Evolutionary conservation across 2,329 filamentous ascomycete species (phyloP), one percentile per base, ranked within the genome.

Genomic region (Colletotrichum tabaci): DNA sequence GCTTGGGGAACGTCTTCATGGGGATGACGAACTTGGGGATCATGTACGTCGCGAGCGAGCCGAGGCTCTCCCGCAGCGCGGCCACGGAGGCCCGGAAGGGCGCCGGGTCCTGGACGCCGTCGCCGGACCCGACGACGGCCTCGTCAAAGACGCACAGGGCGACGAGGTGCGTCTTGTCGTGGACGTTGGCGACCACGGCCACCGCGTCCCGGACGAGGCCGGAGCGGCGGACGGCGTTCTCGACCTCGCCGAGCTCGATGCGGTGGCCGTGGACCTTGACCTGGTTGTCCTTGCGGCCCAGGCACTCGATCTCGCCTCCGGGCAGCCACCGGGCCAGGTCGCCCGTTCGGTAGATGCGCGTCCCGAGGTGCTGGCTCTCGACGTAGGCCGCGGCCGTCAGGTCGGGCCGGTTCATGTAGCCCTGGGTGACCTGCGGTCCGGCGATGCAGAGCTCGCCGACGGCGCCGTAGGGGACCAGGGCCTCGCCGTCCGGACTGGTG

Each of bases 21-120:
- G 77, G 76, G 21, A 80, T 38, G 42, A 76, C 62, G 26, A 75
- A 56, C 42, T 76, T 76, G 15, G 78, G 78, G 7, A 76, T 21
- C 78, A 79, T 80, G 73, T 79, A 80, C 1, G 73, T 71, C 2
- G 75, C 74, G 44, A 78, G 64, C 1, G 69, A 71, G 13, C 60
- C 42, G 9, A 77, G 56, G 12, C 71, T 56, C 9, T 72, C 52
- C 16, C 66, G 63, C 3, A 76, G 71, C 23, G 58, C 55, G 47
- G 4, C 38, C 26, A 26, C 26, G 26, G 26, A 26, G 26, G 26
- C 26, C 26, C 26, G 26, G 26, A 26, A 26, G 26, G 4, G 26
- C 26, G 26, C 26, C 26, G 26, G 26, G 26, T 26, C 26, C 26
- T 26, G 26, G 26, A 26, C 26, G 26, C 26, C 26, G 26, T 4